Base-by-base conservation (phyloP, 73 alveolate genomes). In the Tetrahymena malaccensis region DNA sequence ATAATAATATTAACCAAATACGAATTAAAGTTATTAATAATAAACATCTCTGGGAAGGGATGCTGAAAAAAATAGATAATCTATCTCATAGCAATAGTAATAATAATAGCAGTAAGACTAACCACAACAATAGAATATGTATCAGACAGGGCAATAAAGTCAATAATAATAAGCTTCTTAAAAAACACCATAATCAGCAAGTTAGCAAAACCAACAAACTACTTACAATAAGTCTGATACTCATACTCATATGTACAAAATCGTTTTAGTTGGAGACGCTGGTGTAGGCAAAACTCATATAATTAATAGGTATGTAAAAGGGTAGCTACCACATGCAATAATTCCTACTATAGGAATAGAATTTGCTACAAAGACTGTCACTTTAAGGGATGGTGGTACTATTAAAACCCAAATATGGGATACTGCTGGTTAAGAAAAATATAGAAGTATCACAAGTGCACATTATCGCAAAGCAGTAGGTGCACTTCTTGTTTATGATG, bases 401-500 rank as follows among this genome's bases (percentile, higher is more conserved):
- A 97, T 98, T 3, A 96, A 98, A 58, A 97, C 97, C 31, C 98
- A 96, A 93, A 96, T 98, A 35, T 98, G 99, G 99, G 99, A 98
- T 94, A 97, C 99, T 43, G 98, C 99, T 33, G 99, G 99, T 12
- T 96, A 96, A 94, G 99, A 98, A 94, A 94, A 97, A 96, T 98
- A 98, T 94, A 95, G 97, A 93, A 98, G 99, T 31, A 98, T 98
- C 43, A 98, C 99, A 43, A 98, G 96, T 25, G 98, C 98, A 34
- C 99, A 98, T 95, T 98, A 98, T 96, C 93, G 99, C 93, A 98
- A 99, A 93, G 99, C 99, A 93, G 98, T 98, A 8, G 99, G 99
- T 43, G 99, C 99, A 44, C 96, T 98, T 85, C 95, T 98, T 43
- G 99, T 98, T 22, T 98, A 98, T 97, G 99, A 98, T 94, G 98